phyloP scores from a whole-genome alignment of 2,329 filamentous ascomycete genomes.

The Paecilomyces sp. region DNA sequence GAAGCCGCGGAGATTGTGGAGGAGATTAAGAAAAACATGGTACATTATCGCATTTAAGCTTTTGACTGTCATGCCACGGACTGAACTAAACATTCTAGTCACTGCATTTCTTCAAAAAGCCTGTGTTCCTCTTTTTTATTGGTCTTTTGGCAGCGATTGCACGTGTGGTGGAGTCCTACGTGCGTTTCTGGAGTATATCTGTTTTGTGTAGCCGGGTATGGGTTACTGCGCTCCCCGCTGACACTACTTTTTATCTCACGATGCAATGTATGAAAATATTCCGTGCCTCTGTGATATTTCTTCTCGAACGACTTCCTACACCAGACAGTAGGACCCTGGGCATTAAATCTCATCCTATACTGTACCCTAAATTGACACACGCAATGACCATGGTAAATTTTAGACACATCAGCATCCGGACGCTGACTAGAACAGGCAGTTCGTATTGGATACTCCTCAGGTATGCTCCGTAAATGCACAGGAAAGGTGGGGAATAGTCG shows the following conservation, averaged over 20 bases:
- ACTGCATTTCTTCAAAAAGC: not conserved
- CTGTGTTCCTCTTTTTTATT: not conserved
- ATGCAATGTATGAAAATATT: not conserved
- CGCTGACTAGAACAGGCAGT: too few relatives aligned
- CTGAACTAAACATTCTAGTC: not conserved
- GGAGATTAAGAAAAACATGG: slow-evolving; percentile 56
- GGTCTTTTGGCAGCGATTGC: not conserved
- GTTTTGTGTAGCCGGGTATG: not conserved
- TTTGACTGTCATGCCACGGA: not conserved
- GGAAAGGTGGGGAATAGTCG: too few relatives aligned
- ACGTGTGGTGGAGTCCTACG: not conserved
- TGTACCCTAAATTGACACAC: too few relatives aligned
- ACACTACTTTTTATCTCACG: not conserved
- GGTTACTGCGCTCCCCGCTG: not conserved
- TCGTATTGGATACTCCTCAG: too few relatives aligned
- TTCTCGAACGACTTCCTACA: not conserved
- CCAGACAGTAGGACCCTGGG: too few relatives aligned
- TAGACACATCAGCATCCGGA: too few relatives aligned
- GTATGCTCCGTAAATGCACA: too few relatives aligned
- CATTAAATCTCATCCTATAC: too few relatives aligned
- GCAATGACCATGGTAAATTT: too few relatives aligned
- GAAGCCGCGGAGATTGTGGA: slow-evolving; percentile 57
- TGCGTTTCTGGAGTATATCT: not conserved
- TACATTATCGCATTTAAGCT: slow-evolving; percentile 34
- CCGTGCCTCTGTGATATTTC: not conserved